Evolutionary conservation across 257 asterid species (phyloP), one percentile per base, ranked within the genome.

Genomic region (Salvia splendens): DNA sequence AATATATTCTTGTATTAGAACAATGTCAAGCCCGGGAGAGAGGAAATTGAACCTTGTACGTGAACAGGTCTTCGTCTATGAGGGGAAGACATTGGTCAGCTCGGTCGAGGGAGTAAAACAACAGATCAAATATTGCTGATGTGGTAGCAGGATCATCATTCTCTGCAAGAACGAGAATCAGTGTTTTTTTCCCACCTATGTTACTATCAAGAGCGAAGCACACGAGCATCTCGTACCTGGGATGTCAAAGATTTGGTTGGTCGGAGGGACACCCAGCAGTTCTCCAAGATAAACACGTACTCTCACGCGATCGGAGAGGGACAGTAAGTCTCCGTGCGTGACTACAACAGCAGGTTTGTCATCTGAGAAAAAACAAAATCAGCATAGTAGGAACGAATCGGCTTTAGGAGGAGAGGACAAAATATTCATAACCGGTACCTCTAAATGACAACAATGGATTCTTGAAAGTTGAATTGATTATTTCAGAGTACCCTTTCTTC

Each of bases 261-360:
- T 74, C n/a, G 98, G 96, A 64, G 89, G 89, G 45, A 87, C 67
- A 14, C 96, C 91, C 47, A 92, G 81, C 65, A 89, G 78, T 64
- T 83, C 81, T 64, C 91, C 97, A 59, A 89, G 73, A 75, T 81
- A 74, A 71, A 81, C 63, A 41, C 96, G 84, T 5, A 89, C 69
- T 38, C 75, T 74, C 9, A 74, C 83, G 42, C 96, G 93, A 57
- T 87, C 95, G 49, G 79, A 45, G 61, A 82, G 81, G 8, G 86
- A 54, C 11, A 92, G 85, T 68, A 92, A 69, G 80, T 92, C 98
- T 68, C 98, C 98, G 63, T 92, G 98, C 1, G 97, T 87, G 62
- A 92, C 78, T 58, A 82, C 97, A 56, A 92, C 73, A n/a, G 70
- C 91, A 45, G 98, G 98, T 81, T 82, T 92, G 81, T 87, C 93